Percentiles rank a stretch among this genome's conserved stretches.
Evolutionary conservation across 129 eudicot genomes (phyloP).

Genomic region (Escallonia herrerae): DNA sequence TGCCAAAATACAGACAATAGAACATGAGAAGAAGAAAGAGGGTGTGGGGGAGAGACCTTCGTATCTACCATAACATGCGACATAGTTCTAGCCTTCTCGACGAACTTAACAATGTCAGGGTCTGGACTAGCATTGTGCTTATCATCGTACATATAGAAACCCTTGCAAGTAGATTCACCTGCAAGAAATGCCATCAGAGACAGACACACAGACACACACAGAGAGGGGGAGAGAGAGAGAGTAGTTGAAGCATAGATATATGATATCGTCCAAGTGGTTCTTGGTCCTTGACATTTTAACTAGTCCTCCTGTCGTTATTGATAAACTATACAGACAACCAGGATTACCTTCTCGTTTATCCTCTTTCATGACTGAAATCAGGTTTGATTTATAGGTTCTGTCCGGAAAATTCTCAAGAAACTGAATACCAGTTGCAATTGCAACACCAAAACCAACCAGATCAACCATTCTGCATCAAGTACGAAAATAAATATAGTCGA

Average conservation of each 20-base stretch:
- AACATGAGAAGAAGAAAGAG: background rate
- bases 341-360: slow-evolving; percentile 24
- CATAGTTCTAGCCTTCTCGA: slow-evolving; percentile 17
- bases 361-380: slow-evolving; percentile 12
- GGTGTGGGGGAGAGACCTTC: slow-evolving; percentile 22
- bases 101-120: slow-evolving; percentile 17
- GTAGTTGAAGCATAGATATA: too few species aligned
- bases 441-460: slow-evolving; percentile 18
- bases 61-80: slow-evolving; percentile 12
- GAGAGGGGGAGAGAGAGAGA: too few species aligned
- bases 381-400: slow-evolving; percentile 16
- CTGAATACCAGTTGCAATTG: slow-evolving; percentile 1
- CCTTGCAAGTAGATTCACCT: slow-evolving; percentile 28
- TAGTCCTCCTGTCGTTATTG: background rate
- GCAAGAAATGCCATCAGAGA: slow-evolving; percentile 2
- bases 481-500: too few species aligned
- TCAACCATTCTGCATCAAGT: slow-evolving; percentile 29
- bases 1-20: background rate
- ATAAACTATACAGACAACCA: background rate
- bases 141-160: slow-evolving; percentile 32
- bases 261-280: too few species aligned
- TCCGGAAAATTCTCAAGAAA: slow-evolving; percentile 15
- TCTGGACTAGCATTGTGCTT: slow-evolving; percentile 24
- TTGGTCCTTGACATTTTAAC: background rate
- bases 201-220: background rate